Conservation (phyloP, 495 filamentous ascomycete genomes). For the Aspergillus sclerotioniger region DNA sequence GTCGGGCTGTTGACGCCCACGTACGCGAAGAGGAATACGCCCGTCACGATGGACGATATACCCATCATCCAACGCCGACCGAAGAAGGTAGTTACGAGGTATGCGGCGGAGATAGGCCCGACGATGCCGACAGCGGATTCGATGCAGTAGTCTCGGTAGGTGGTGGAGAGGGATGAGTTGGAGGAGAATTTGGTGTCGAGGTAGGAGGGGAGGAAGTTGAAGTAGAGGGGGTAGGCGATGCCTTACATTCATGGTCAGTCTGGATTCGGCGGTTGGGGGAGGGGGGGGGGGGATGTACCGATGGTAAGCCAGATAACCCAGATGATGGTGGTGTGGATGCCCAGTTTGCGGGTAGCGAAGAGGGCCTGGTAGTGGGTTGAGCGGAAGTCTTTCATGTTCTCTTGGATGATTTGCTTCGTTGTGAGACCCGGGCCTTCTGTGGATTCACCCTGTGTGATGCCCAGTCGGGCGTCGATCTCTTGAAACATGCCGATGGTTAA, state of each 20-base stretch:
- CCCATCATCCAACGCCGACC: conserved; percentile 37
- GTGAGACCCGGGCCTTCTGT: conserved; percentile 11
- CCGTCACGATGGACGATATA: conserved; percentile 30
- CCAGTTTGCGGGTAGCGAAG: conserved; percentile 26
- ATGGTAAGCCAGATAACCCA: conserved; percentile 34
- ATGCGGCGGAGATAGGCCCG: conserved; percentile 29
- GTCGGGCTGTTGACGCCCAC: conserved; percentile 25
- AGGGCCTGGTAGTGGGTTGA: conserved; percentile 27
- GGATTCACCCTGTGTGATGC: background rate
- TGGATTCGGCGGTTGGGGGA: background rate
- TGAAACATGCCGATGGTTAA: conserved; percentile 31
- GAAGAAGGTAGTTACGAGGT: conserved; percentile 28
- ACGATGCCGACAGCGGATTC: conserved; percentile 30
- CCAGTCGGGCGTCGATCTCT: conserved; percentile 28
- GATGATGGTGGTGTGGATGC: conserved; percentile 24
- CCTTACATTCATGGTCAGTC: conserved; percentile 17
- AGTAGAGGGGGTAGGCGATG: conserved; percentile 36
- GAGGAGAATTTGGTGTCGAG: conserved; percentile 29
- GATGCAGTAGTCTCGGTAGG: conserved; percentile 37
- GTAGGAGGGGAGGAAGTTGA: conserved; percentile 36
- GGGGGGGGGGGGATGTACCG: conserved; percentile 15
- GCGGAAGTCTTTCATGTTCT: conserved; percentile 31
- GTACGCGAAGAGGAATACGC: conserved; percentile 35
- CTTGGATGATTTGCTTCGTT: conserved; percentile 24
- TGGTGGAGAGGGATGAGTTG: conserved; percentile 25